These are phyloP conservation scores for Kluyveromyces aestuarii DNA, from an alignment of 805 yeast genomes.

Conservation along the genomic window DNA sequence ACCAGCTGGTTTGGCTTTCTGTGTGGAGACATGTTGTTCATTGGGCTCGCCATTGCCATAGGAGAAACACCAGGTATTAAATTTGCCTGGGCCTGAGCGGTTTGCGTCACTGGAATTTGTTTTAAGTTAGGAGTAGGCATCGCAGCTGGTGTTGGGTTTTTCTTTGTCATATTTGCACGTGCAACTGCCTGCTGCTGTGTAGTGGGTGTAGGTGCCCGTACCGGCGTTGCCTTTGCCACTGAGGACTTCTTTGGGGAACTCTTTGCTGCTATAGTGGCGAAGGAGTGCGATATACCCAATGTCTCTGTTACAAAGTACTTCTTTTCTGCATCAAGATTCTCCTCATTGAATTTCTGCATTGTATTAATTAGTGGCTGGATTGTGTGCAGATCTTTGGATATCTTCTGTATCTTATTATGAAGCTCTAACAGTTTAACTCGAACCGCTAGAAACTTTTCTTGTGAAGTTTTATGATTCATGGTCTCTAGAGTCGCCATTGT, in stretches of 20 bases:
- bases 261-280: constrained; percentile 9
- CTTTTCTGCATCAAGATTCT: background rate
- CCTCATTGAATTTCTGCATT: constrained; percentile 13
- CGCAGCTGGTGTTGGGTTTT: background rate
- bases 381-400: constrained; percentile 15
- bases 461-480: constrained; percentile 6
- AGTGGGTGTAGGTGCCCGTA: background rate
- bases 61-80: constrained; percentile 14
- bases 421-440: constrained; percentile 15
- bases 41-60: constrained; percentile 16
- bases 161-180: background rate
- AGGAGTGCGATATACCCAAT: constrained; percentile 4
- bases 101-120: constrained; percentile 6
- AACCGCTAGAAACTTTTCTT: constrained; percentile 15
- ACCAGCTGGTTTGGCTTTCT: background rate
- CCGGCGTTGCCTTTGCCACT: constrained; percentile 3
- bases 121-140: background rate
- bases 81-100: constrained; percentile 7
- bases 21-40: constrained; percentile 16
- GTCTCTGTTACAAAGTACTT: constrained; percentile 1
- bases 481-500: constrained; percentile 16
- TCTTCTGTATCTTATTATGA: constrained; percentile 13
- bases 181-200: background rate
- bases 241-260: constrained; percentile 17
- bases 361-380: constrained; percentile 20